Evolutionary conservation across 441 rosid species (phyloP), one percentile per base, ranked within the genome.

Genomic region (Euphorbia corollata): DNA sequence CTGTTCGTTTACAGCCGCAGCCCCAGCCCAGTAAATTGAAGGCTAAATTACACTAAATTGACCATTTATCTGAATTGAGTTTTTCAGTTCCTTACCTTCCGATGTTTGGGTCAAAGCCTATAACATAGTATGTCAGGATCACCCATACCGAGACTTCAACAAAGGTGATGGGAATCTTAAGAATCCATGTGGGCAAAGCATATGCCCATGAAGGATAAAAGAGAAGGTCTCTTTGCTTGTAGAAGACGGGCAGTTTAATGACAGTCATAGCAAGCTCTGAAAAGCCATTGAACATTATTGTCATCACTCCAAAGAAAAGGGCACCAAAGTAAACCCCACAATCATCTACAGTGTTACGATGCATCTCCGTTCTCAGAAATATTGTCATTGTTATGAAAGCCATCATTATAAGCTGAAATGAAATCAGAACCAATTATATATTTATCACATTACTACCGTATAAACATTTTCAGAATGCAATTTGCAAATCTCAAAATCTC

Each of bases 191-290:
- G 48, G 96, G 96, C 19, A 89, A 71, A 53, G 87, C 75, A 73
- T 82, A 89, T 0, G 84, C 79, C 92, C 96, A 89, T 0, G 90
- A 66, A 65, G 96, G 96, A 72, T 73, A 85, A 79, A 88, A 88
- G 30, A 79, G 82, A 23, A 80, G 81, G 67, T 87, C 96, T 24
- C 96, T 79, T 73, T 89, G 96, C 76, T 87, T 88, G 83, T 82
- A 86, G 64, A 88, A 88, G 56, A 88, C 86, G 16, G 89, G 89
- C 71, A 89, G 96, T 64, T 84, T 89, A 70, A 74, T 72, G 62
- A 89, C 81, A 20, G 89, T 82, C 87, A 89, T 77, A 32, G 83
- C 76, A 30, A 87, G 78, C 72, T 89, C 96, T 12, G 90, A 69
- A 72, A 86, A 66, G 24, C 92, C 92, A 65, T 89, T 87, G 71